Evolutionary conservation across 1,284 basidiomycete genomes (phyloP).

Genomic region (Boletellus deceptivus): DNA sequence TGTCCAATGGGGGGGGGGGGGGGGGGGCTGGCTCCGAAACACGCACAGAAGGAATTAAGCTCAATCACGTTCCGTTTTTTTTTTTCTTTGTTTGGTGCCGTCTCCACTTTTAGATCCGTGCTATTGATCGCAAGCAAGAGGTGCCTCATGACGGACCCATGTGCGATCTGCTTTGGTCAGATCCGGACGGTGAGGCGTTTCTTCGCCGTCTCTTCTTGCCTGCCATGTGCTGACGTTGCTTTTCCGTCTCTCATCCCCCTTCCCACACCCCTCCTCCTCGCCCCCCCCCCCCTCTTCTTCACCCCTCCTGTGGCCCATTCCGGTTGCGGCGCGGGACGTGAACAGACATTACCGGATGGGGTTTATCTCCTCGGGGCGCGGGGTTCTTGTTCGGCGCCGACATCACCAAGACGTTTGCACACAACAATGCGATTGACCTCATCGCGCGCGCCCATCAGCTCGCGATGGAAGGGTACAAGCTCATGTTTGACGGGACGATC

Average conservation of each 20-base stretch:
- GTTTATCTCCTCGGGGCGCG: conserved; percentile 93
- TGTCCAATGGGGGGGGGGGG: background rate
- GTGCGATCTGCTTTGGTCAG: conserved; percentile 98
- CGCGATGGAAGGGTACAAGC: conserved; percentile 97
- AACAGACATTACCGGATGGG: conserved; percentile 88
- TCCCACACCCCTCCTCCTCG: too few relatives aligned
- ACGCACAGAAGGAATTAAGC: conserved; percentile 13
- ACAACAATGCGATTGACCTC: conserved; percentile 90
- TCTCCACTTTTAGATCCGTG: conserved; percentile 70
- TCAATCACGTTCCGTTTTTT: conserved; percentile 20
- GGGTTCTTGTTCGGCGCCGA: conserved; percentile 95
- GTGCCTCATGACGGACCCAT: conserved; percentile 99
- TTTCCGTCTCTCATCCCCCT: too few relatives aligned
- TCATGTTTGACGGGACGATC: conserved; percentile 95
- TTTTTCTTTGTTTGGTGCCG: conserved; percentile 12
- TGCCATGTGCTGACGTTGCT: conserved; percentile 6
- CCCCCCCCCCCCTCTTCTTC: too few relatives aligned
- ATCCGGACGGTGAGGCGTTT: conserved; percentile 79
- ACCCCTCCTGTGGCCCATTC: too few relatives aligned
- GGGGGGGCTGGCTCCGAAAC: conserved; percentile 23
- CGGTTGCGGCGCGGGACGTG: too few relatives aligned
- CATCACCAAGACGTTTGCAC: conserved; percentile 87
- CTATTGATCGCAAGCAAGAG: conserved; percentile 96
- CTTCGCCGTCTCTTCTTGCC: conserved; percentile 8
- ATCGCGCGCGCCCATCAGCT: conserved; percentile 97